Evolutionary conservation across 768 basidiomycete species (phyloP), one percentile per base, ranked within the genome.

Genomic region (Pleurotus eryngii): DNA sequence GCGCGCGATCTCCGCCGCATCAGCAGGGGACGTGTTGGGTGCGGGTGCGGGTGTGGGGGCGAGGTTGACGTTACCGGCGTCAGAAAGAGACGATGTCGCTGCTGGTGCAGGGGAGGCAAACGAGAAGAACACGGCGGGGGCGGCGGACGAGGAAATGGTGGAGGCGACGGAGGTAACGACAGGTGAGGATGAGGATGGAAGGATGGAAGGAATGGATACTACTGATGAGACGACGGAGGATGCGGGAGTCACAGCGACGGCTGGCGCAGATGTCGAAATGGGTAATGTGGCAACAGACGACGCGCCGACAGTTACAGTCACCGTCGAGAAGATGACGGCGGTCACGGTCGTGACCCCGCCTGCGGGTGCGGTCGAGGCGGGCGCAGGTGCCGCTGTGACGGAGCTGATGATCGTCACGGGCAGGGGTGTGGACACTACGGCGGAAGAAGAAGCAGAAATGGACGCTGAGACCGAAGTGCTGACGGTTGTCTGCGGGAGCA

Each of bases 291-390:
- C 53, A 11, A 59, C 26, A 17, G 65, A 57, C 30, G 61, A 49
- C 35, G 59, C 54, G 20, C 45, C 48, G 22, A 50, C 54, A 1
- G 57, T 54, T 35, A 56, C 20, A 14, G 57, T 50, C 47, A 63
- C 45, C 4, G 55, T 61, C 11, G 70, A 69, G 47, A 69, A 61
- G 5, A 65, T 67, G 6, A 63, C 59, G 12, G 65, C 24, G 24
- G 56, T 55, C 9, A 48, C 54, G 50, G 62, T 57, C 20, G 64
- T 57, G 35, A 63, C 48, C 26, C 50, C 40, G 39, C 53, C 58
- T 24, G 65, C 39, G 2, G 59, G 30, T 38, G 48, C 38, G 18
- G 55, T 59, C 18, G 53, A 18, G 12, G 57, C 40, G 7, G 61
- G 46, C 20, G 61, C 48, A 14, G 61, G 27, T 5, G 62, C 46